phyloP scores from a whole-genome alignment of 2,329 filamentous ascomycete genomes.

The Chrysosphaeria jannelii region DNA sequence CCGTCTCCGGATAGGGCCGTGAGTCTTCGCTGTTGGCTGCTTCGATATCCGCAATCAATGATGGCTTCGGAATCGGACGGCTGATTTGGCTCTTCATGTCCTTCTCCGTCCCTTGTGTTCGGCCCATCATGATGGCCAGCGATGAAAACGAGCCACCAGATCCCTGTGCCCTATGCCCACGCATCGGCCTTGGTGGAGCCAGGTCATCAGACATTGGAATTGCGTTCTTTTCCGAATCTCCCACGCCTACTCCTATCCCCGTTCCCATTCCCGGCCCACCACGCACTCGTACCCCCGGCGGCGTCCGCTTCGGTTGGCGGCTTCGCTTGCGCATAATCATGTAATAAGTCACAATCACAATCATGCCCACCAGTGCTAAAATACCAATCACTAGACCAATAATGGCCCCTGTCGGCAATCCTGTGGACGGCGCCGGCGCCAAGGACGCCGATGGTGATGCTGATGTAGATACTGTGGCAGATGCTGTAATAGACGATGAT shows the following conservation, averaged over 20 bases:
- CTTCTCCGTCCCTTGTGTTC: constrained; percentile 21
- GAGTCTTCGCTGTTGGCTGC: neutral
- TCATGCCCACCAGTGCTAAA: constrained; percentile 21
- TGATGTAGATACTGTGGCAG: neutral
- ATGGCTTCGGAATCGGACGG: constrained; percentile 21
- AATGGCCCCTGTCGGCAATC: constrained; percentile 20
- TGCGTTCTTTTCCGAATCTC: constrained; percentile 29
- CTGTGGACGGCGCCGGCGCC: constrained; percentile 7
- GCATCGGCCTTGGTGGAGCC: no score
- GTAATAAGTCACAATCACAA: constrained; percentile 42
- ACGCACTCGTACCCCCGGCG: no score
- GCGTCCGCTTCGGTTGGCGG: no score
- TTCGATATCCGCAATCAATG: neutral
- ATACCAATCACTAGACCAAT: constrained; percentile 11
- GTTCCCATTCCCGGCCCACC: no score
- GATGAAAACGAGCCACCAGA: constrained; percentile 30
- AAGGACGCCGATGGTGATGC: constrained; percentile 3
- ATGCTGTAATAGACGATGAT: constrained; percentile 4
- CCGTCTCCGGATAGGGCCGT: constrained; percentile 1
- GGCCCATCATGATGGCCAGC: constrained; percentile 35
- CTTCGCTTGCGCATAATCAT: constrained; percentile 24
- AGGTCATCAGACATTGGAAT: constrained; percentile 18
- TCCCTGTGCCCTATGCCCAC: constrained; percentile 19
- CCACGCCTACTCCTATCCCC: no score
- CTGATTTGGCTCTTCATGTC: constrained; percentile 31